Evolutionary conservation across 2,329 filamentous ascomycete species (phyloP), one percentile per base, ranked within the genome.

Genomic region (Aureobasidium sp.): DNA sequence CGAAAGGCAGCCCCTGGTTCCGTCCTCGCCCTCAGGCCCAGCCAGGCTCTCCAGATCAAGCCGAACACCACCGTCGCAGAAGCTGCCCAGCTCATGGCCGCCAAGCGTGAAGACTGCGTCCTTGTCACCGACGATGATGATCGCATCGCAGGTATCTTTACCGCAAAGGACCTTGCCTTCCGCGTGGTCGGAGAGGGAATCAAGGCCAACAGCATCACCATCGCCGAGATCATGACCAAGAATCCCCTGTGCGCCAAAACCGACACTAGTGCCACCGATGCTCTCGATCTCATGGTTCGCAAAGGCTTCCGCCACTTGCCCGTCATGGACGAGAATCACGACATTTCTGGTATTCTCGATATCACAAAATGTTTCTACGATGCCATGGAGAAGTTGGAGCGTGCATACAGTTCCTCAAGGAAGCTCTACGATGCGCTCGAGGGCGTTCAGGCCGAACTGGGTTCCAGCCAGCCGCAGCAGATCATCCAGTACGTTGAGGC

Each of bases 291-390:
- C 61, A 99, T 99, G 94, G 94, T 99, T 61, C 84, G 93, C 68
- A 97, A 97, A 78, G 94, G 94, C 19, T 99, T 99, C 80, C 86
- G 94, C 67, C 94, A 99, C 78, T 76, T 99, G 71, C 94, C 94
- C 3, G 94, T 99, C 66, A 99, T 99, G 94, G 94, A 99, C 75
- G 94, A 99, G 79, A 97, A 99, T 74, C 94, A 99, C 76, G 93
- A 99, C 71, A 99, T 99, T 64, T 95, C 92, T 8, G 94, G 94
- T 79, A 92, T 99, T 66, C 79, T 99, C 59, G 94, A 99, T 75
- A 99, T 99, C 69, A 99, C 94, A 61, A 99, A 97, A 77, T 99
- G 94, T 77, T 99, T 99, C 76, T 99, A 99, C 76, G 94, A 99
- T 76, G 94, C 94, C 45, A 99, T 99, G 94, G 94, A 99, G 80